Base-by-base conservation (phyloP, 768 basidiomycete genomes). In the Cystofilobasidium ferigula region DNA sequence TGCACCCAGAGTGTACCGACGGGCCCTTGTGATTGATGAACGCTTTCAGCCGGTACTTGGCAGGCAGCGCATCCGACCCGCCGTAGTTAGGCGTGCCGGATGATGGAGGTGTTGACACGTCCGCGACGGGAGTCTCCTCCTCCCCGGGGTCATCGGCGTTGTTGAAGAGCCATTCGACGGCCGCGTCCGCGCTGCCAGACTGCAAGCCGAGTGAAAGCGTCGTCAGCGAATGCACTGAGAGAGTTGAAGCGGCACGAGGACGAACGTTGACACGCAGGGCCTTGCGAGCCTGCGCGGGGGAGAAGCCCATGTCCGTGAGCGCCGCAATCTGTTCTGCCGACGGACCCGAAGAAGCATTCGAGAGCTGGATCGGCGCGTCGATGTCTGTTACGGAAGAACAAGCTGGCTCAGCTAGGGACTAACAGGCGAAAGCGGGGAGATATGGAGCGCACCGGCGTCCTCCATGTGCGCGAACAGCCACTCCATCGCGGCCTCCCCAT, bases 11-110 rank as follows among this genome's bases (percentile, higher is more conserved):
- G 73, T 97, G 94, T 30, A 93, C 90, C 0, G 89, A 92, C 0
- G 89, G 88, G 0, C 94, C 93, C 72, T 95, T 98, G 79, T 99
- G 94, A 58, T 92, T 95, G 72, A 99, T 85, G 78, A 98, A 99
- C 12, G 89, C 91, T 73, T 91, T 88, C 34, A 99, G 82, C 34
- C 79, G 78, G 78, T 89, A 99, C 18, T 78, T 77, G 7, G 85
- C 90, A 0, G 93, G 93, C 0, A 90, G 79, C 2, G 72, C 71
- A 3, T 78, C 77, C 34, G 83, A 81, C 26, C 89, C 89, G 5
- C 80, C 78, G 0, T 69, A 28, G 18, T 26, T 36, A 9, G 43
- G 30, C 20, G 38, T 22, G 32, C 30, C 24, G 0, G 75, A 59
- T 22, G 3, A 69, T 1, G 69, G 36, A 10, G 76, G 56, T 2